Evolutionary conservation across 192 early-diverging fungal genomes (phyloP), one percentile per base, ranked within the genome.

Genomic region (Coemansia sp.): DNA sequence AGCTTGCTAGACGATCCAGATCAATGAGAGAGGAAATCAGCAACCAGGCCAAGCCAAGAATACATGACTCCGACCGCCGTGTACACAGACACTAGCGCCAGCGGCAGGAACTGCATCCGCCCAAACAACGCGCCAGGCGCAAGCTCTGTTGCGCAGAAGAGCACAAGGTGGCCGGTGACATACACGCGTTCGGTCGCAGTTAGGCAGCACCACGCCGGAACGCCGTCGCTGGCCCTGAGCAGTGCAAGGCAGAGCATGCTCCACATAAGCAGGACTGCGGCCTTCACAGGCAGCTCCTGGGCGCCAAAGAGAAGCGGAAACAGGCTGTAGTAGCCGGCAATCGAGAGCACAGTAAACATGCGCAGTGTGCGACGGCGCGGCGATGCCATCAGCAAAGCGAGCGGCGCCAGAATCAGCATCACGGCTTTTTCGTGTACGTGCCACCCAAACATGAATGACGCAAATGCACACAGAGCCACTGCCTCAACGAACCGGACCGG

Each of bases 351-450:
- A 7, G 72, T 63, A 51, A 73, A 76, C 73, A 78, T 73, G 67
- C 76, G 76, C 64, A 78, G 56, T 14, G 70, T 66, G 35, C 57
- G 67, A 14, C 35, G 69, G 15, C 72, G 24, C 26, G 80, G 75
- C 53, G 72, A n/a, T 24, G 46, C 76, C 58, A 63, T 66, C 51
- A 78, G 71, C 61, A 75, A 68, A 60, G 63, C 75, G 76, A 78
- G 68, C 45, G 76, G 87, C 56, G 62, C 82, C 64, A 72, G 64
- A 26, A 94, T 86, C 63, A 97, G 64, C 63, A 99, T 80, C 15
- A 96, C 88, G 0, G 97, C 97, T 75, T 99, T 99, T 66, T 99
- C 97, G 65, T 99, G 97, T 18, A 99, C 97, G 81, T 99, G 97
- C 95, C 95, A 99, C 39, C 95, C 95, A 78, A 96, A 97, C 68